Evolutionary conservation across 495 filamentous ascomycete species (phyloP), one percentile per base, ranked within the genome.

Genomic region (Elaphomyces granulatus): DNA sequence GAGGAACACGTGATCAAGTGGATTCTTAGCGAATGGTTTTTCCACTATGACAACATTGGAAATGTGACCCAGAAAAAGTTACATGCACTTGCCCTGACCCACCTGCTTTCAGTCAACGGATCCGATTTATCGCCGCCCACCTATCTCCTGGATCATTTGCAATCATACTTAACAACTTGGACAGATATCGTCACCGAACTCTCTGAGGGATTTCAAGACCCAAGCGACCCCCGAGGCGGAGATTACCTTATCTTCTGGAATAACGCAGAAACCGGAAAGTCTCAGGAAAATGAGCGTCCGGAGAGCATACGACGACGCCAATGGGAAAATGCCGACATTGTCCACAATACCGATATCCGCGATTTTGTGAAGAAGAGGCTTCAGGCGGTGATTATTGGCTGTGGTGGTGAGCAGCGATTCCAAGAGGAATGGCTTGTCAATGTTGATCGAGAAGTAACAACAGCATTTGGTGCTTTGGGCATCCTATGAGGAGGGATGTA

Each of bases 11-110:
- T 68, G 45, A 58, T 78, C 32, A 54, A 61, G 14, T 94, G 86
- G 87, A 65, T 96, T 20, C 58, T 84, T 31, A 64, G 70, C 0
- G 86, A 92, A 56, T 98, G 90, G 90, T 93, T 95, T 60, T 57
- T 60, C 26, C 80, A 87, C 48, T 83, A 92, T 48, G 83, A 90
- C 49, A 79, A 74, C 53, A 85, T 92, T 55, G 77, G 72, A 31
- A 76, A 85, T 54, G 64, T 73, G 3, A 75, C 70, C 21, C 70
- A 78, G 32, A 75, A 81, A 58, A 98, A 98, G 58, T 68, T 95
- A 8, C 81, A 79, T 45, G 77, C 72, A 34, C 70, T 98, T 2
- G 88, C 75, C 4, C 68, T 95, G 15, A 93, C 90, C 7, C 73
- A 80, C 26, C 67, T 95, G 18, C 73, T 88, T 10, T 76, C 83